Base-by-base conservation (phyloP, 805 yeast genomes). In the Dipodascopsis tothii region DNA sequence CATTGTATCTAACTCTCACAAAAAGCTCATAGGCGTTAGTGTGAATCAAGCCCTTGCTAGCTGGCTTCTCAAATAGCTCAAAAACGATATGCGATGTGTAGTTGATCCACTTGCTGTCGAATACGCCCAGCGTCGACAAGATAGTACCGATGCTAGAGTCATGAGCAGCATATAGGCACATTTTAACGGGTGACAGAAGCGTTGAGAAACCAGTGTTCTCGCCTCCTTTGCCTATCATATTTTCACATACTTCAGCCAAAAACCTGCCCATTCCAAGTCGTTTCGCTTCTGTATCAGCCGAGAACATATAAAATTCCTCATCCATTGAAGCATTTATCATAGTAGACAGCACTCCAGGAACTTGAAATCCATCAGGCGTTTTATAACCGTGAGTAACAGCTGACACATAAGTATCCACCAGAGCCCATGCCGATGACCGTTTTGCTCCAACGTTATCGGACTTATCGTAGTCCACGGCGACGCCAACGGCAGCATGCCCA, bases 91-190 rank as follows among this genome's bases (percentile, higher is more conserved):
- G 52, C 21, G 55, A 46, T 11, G 56, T 52, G 33, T 44, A 52
- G 33, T 45, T 39, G 23, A 48, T 46, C 52, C 52, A 48, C 40
- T 42, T 46, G 33, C 43, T 38, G 18, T 50, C 54, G 19, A 52
- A 44, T 17, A 44, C 50, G 19, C 52, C 56, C 21, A 51, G 34
- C 19, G 56, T 34, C 17, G 49, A 45, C 18, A 52, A 23, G 16
- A 50, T 38, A n/a, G 55, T 48, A 35, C 56, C 56, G 18, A 52
- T 23, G 4, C 46, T 41, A 2, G 55, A 46, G 32, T 52, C 56
- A 25, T 52, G 56, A 14, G 56, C 56, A 4, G 47, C 56, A 21
- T 52, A 52, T n/a, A 52, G 23, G 3, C 14, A 14, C 30, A 25
- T 25, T 14, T 25, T 25, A 14, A 25, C 30, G 14, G 30, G 30